A percentile compares a stretch with the other conserved stretches of the same genome.
These are phyloP conservation scores for Pezicula neosporulosa DNA, from an alignment of 2,329 filamentous ascomycete genomes.

Conservation along the genomic window DNA sequence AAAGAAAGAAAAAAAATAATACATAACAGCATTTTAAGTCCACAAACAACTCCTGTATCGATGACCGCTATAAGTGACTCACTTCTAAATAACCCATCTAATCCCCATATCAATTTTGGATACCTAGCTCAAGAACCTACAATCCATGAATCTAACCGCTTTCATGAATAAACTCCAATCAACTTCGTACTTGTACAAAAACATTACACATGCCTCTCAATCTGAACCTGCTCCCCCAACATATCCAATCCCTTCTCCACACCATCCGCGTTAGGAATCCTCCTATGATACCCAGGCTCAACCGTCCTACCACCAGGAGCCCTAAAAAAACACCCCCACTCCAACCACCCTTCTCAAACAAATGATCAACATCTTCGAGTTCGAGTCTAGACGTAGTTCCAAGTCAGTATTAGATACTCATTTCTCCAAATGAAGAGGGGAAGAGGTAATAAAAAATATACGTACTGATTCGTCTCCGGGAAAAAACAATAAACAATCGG, in stretches of 20 bases:
- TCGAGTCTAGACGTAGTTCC: conserved; percentile 23
- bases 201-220: background rate
- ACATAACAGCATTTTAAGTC: too few relatives aligned
- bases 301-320: conserved; percentile 18
- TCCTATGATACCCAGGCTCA: conserved; percentile 7
- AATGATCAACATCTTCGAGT: conserved; percentile 40
- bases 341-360: conserved; percentile 34
- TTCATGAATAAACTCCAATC: background rate
- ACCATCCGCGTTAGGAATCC: conserved; percentile 2
- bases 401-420: too few relatives aligned
- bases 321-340: conserved; percentile 33
- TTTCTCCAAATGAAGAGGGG: too few relatives aligned
- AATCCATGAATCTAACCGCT: too few relatives aligned
- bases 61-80: background rate
- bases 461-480: conserved; percentile 37
- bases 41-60: background rate
- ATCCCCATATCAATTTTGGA: background rate
- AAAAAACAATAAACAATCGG: conserved; percentile 44
- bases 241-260: background rate
- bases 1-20: too few relatives aligned
- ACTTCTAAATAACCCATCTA: background rate
- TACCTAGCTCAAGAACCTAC: too few relatives aligned
- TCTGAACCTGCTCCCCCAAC: background rate
- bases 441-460: too few relatives aligned
- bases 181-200: background rate